Percentiles rank a stretch among this genome's conserved stretches.
These are phyloP conservation scores for Purpureocillium lavendulum DNA, from an alignment of 2,329 filamentous ascomycete genomes.

Conservation along the genomic window DNA sequence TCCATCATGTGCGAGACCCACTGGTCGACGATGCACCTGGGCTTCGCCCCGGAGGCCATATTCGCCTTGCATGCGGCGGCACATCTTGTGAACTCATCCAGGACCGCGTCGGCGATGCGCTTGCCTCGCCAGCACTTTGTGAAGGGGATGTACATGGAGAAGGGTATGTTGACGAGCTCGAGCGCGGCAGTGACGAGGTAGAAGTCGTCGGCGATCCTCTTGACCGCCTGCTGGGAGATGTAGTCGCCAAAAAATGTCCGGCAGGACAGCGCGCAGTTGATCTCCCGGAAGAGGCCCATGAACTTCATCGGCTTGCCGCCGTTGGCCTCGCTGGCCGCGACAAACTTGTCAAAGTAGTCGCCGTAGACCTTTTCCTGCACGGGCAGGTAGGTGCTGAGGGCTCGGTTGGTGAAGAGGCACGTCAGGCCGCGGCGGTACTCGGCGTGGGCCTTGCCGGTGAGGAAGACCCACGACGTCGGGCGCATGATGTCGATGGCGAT, in stretches of 20 bases:
- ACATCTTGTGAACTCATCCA: slow-evolving; percentile 62
- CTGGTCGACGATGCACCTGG: slow-evolving; percentile 68
- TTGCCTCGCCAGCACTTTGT: slow-evolving; percentile 73
- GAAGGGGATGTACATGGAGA: slow-evolving; percentile 61
- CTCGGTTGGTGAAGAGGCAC: slow-evolving; percentile 65
- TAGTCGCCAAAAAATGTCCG: slow-evolving; percentile 76
- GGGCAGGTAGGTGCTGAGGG: slow-evolving; percentile 62
- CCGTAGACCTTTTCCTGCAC: slow-evolving; percentile 65
- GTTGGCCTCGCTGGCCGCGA: slow-evolving; percentile 46
- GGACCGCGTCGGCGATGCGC: slow-evolving; percentile 62
- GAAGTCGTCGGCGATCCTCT: slow-evolving; percentile 71
- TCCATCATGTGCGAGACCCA: slow-evolving; percentile 71
- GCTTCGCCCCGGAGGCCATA: slow-evolving; percentile 60
- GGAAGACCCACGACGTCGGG: slow-evolving; percentile 68
- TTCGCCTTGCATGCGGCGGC: slow-evolving; percentile 63
- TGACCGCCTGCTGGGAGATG: slow-evolving; percentile 62
- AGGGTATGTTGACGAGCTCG: slow-evolving; percentile 71
- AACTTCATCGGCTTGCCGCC: slow-evolving; percentile 52
- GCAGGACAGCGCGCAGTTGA: slow-evolving; percentile 71
- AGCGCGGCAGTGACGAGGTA: slow-evolving; percentile 70
- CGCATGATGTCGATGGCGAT: slow-evolving; percentile 66
- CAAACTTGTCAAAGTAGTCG: slow-evolving; percentile 61
- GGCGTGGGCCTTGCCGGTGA: slow-evolving; percentile 67
- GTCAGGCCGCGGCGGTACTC: slow-evolving; percentile 72
- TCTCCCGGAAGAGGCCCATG: slow-evolving; percentile 66